Base-by-base conservation (phyloP, 768 basidiomycete species). In the Ramaria sp. region DNA sequence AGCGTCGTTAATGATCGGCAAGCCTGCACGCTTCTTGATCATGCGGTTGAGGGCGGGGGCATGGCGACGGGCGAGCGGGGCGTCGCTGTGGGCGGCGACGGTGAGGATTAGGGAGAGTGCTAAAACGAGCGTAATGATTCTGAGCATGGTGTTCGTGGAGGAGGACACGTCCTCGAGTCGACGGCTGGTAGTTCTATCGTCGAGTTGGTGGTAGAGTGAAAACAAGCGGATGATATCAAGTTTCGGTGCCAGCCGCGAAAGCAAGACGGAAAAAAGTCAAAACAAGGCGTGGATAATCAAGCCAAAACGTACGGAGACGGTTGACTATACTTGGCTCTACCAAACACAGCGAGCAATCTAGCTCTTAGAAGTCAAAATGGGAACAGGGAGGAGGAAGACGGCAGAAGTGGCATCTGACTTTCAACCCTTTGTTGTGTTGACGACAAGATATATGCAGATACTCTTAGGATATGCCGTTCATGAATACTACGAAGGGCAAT, bases 101-200 rank as follows among this genome's bases (percentile, higher is more conserved):
- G 79, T 73, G 64, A 82, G 62, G 67, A 70, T 78, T 66, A 81
- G 72, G 78, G 88, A 65, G 77, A 89, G 74, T 64, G 83, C 79
- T 73, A 85, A 71, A 62, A 74, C 71, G 65, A 79, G 65, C 63
- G 70, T 52, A 20, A 58, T 20, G 5, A 20, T 22, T 53, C 51
- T 43, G 42, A 51, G 34, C 6, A 57, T 43, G 31, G 61, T 38
- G n/a, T 30, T 13, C 27, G 41, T 54, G 38, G 41, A 49, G 10
- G 34, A 37, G 34, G 34, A 37, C 34, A 27, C 43, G 48, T 46
- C 30, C 52, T 39, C 45, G 33, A 19, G 53, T 45, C 15, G 22
- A 50, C 22, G 34, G 24, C 20, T 13, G 43, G 34, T 20, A 15
- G 46, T 42, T 22, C 34, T 37, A 34, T 22, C 10, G 47, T 48